Conservation (phyloP, 306 rosid species). For the Prinsepia uniflora region DNA sequence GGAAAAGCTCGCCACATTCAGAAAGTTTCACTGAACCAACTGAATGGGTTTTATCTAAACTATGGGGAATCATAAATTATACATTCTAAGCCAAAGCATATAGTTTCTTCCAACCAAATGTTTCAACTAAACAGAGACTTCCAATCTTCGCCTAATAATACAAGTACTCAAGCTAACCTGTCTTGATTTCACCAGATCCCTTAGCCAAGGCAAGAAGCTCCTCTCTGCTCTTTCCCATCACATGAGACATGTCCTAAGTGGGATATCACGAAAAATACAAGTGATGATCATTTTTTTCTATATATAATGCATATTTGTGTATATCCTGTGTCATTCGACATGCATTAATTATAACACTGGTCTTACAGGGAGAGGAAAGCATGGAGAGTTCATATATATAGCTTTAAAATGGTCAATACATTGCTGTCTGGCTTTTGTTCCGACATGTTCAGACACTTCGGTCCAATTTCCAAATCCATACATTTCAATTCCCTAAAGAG, state of each 20-base stretch:
- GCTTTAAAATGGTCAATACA: constrained; percentile 78
- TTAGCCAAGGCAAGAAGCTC: constrained; percentile 75
- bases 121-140: background rate
- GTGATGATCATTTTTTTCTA: background rate
- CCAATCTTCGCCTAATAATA: background rate
- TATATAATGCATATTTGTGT: background rate
- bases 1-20: background rate
- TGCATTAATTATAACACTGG: background rate
- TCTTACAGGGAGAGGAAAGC: constrained; percentile 86
- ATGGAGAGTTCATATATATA: constrained; percentile 72
- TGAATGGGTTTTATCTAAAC: constrained; percentile 9
- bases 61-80: background rate
- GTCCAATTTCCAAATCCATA: constrained; percentile 92
- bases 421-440: constrained; percentile 66
- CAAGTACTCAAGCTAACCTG: constrained; percentile 40
- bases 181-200: constrained; percentile 44
- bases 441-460: constrained; percentile 79
- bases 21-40: background rate
- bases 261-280: constrained; percentile 16
- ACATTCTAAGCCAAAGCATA: background rate
- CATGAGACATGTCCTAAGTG: constrained; percentile 70
- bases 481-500: constrained; percentile 66
- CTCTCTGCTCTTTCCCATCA: constrained; percentile 75
- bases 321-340: background rate
- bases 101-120: background rate